These are phyloP conservation scores for Metschnikowia cerradonensis DNA, from an alignment of 805 yeast species.

Conservation along the genomic window DNA sequence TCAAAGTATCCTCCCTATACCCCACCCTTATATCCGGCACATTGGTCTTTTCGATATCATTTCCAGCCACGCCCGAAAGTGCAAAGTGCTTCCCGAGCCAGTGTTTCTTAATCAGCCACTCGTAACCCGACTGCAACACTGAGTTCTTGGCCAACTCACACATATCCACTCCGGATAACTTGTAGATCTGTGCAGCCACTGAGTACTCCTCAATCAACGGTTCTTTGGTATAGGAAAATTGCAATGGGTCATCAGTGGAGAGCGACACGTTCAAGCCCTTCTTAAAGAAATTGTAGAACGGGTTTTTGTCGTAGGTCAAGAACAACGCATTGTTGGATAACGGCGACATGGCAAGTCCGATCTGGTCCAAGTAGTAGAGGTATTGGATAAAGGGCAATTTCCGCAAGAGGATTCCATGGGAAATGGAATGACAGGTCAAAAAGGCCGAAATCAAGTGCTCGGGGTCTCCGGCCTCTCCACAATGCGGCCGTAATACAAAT, in stretches of 20 bases:
- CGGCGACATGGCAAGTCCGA: slow-evolving; percentile 98
- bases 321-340: slow-evolving; percentile 93
- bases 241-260: slow-evolving; percentile 96
- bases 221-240: slow-evolving; percentile 94
- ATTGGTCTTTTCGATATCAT: slow-evolving; percentile 89
- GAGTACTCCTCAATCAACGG: slow-evolving; percentile 97
- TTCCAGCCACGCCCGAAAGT: slow-evolving; percentile 65
- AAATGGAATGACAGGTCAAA: slow-evolving; percentile 84
- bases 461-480: slow-evolving; percentile 99
- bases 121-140: slow-evolving; percentile 93
- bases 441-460: slow-evolving; percentile 92
- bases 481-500: slow-evolving; percentile 93
- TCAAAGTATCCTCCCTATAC: slow-evolving; percentile 77
- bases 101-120: slow-evolving; percentile 75
- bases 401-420: slow-evolving; percentile 91
- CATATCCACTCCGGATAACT: slow-evolving; percentile 92
- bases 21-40: slow-evolving; percentile 86
- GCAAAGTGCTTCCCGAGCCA: slow-evolving; percentile 79
- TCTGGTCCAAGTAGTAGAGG: slow-evolving; percentile 86
- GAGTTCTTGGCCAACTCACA: slow-evolving; percentile 94
- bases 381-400: slow-evolving; percentile 95
- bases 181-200: slow-evolving; percentile 97
- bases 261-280: slow-evolving; percentile 92
- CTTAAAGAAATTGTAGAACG: slow-evolving; percentile 85
- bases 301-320: slow-evolving; percentile 94